Evolutionary conservation across 2,329 filamentous ascomycete species (phyloP).

Genomic region (Colletotrichum salicis): DNA sequence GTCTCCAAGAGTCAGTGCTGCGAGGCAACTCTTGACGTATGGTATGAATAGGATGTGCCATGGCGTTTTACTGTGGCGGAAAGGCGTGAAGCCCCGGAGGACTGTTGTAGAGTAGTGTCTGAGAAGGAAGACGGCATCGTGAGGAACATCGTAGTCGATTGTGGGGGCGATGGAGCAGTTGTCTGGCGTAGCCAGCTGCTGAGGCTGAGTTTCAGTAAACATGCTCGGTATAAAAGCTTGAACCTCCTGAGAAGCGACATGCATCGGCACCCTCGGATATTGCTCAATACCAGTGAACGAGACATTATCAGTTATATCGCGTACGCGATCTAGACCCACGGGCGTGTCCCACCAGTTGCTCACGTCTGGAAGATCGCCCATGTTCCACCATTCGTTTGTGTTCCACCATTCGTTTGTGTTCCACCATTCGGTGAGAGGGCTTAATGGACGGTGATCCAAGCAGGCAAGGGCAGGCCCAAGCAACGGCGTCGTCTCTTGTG

Average conservation of each 20-base stretch:
- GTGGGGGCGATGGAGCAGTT: background rate
- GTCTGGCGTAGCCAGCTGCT: background rate
- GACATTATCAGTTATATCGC: background rate
- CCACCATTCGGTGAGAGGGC: conserved; percentile 11
- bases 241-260: background rate
- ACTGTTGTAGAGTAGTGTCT: conserved; percentile 50
- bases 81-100: conserved; percentile 48
- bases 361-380: conserved; percentile 4
- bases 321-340: background rate
- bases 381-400: conserved; percentile 18
- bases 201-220: background rate
- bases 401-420: conserved; percentile 15
- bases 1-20: conserved; percentile 49
- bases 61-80: conserved; percentile 51
- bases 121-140: conserved; percentile 49
- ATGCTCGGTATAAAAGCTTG: background rate
- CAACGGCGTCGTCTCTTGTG: background rate
- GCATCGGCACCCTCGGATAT: background rate
- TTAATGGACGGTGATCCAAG: background rate
- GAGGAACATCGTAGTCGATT: conserved; percentile 32
- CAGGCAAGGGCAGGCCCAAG: background rate
- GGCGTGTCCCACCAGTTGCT: conserved; percentile 6
- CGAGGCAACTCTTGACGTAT: conserved; percentile 47
- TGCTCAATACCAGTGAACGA: background rate
- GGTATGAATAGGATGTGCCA: conserved; percentile 54